Base-by-base conservation (phyloP, 2,329 filamentous ascomycete genomes). In the Chalaropsis ovoidea region DNA sequence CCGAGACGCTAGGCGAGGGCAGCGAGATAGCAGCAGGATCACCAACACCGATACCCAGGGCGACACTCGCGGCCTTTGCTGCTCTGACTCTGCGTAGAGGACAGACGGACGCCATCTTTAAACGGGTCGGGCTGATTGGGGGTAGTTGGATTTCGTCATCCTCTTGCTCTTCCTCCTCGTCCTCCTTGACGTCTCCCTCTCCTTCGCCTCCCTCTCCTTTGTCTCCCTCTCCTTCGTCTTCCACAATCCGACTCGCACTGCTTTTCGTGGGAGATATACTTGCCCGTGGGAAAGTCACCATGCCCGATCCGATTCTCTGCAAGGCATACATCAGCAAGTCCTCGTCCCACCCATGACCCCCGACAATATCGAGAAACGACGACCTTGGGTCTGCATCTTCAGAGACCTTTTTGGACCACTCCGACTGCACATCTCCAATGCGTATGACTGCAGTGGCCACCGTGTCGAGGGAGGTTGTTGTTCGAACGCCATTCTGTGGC, bases 401-500 rank as follows among this genome's bases (percentile, higher is more conserved):
- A 7, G n/a, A 41, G 13, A 35, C 31, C 27, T 56, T 41, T 22
- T 61, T 62, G 7, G 79, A 82, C 82, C 81, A 85, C 24, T 75
- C 73, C 0, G 82, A 84, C 7, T 74, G 68, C 0, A 75, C 70
- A 69, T 80, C 79, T 65, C 80, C 77, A 45, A 79, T 74, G 65
- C 77, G 79, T 58, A 86, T 76, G 13, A 76, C 74, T 8, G 81
- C 82, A 2, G 75, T 79, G 4, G 76, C 80, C 15, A 75, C 77
- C 3, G 83, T 86, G 69, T 82, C 77, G 24, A 86, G 71, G 15
- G 71, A 77, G 41, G 81, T 86, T 8, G 43, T 47, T 39, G 54
- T 65, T 13, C 58, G 65, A 49, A 67, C 49, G 10, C 66, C 63
- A n/a, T 65, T 22, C 7, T 65, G 47, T 7, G 66, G 63, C 10